These are phyloP conservation scores for Calonectria pseudoturangicola DNA, from an alignment of 2,329 filamentous ascomycete genomes.

Conservation along the genomic window DNA sequence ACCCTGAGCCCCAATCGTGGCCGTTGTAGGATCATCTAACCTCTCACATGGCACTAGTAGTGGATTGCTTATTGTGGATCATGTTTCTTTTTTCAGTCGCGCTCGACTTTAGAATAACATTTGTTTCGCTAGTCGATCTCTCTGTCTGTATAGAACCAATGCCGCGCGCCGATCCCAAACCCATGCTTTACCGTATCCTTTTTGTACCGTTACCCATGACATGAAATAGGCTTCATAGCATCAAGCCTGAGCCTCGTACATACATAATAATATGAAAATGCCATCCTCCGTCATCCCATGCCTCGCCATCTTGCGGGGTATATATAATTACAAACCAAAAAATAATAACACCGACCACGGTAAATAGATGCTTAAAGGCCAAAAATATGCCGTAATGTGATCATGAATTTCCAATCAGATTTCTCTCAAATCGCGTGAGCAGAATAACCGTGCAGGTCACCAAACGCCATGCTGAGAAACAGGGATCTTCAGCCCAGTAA, in stretches of 20 bases:
- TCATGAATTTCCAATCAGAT: constrained; percentile 34
- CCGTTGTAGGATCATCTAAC: constrained; percentile 4
- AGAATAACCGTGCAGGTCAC: constrained; percentile 44
- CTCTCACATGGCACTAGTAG: constrained; percentile 13
- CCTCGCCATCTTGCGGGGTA: constrained; percentile 43
- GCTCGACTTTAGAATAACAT: constrained; percentile 9
- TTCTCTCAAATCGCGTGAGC: constrained; percentile 38
- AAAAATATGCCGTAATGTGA: constrained; percentile 37
- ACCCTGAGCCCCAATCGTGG: not conserved
- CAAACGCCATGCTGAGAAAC: constrained; percentile 44
- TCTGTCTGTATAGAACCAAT: constrained; percentile 34
- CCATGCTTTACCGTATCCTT: constrained; percentile 48
- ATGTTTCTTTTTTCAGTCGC: constrained; percentile 20
- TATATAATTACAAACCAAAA: constrained; percentile 42
- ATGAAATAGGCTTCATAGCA: constrained; percentile 51
- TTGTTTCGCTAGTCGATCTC: constrained; percentile 31
- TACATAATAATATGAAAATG: constrained; percentile 50
- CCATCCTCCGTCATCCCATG: constrained; percentile 39
- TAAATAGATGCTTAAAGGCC: constrained; percentile 35
- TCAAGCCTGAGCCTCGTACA: constrained; percentile 51
- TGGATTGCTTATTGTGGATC: constrained; percentile 5
- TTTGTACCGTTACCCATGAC: constrained; percentile 55
- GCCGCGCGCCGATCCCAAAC: constrained; percentile 26
- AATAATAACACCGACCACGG: constrained; percentile 17
- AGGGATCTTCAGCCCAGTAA: constrained; percentile 53